A percentile compares a stretch with the other conserved stretches of the same genome.
Evolutionary conservation across 2,329 filamentous ascomycete species (phyloP).

Genomic region (Pseudonectria buxi): DNA sequence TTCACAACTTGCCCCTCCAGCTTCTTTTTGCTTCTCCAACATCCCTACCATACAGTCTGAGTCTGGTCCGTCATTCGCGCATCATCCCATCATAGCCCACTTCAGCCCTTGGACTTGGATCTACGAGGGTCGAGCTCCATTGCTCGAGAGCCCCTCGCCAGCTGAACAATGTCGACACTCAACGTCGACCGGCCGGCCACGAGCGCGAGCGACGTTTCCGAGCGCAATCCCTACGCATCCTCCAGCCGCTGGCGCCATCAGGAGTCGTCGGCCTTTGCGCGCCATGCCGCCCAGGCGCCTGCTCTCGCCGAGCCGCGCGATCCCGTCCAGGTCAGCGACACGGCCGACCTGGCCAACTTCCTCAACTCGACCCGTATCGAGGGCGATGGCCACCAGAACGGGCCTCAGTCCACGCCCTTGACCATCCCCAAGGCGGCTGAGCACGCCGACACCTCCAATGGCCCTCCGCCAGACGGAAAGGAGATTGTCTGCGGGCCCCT

Average conservation of each 20-base stretch:
- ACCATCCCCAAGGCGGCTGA: constrained; percentile 32
- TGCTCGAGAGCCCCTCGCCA: no score
- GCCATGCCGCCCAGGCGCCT: constrained; percentile 34
- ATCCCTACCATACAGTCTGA: no score
- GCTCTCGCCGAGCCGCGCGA: constrained; percentile 22
- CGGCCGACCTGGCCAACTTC: constrained; percentile 48
- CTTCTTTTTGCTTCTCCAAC: no score
- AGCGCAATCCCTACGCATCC: constrained; percentile 49
- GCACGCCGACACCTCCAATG: constrained; percentile 7
- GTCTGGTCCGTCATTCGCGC: no score
- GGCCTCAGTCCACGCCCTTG: constrained; percentile 41
- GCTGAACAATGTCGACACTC: constrained; percentile 15
- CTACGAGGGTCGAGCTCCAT: no score
- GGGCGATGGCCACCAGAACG: constrained; percentile 23
- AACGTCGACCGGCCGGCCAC: constrained; percentile 14
- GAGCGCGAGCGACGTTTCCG: constrained; percentile 27
- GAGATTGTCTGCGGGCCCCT: constrained; percentile 67
- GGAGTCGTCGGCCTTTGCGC: constrained; percentile 51
- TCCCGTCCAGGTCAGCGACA: constrained; percentile 30
- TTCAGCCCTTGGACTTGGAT: no score
- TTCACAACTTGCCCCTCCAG: no score
- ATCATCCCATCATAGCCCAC: no score
- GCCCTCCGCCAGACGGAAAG: constrained; percentile 36
- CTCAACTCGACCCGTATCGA: constrained; percentile 49
- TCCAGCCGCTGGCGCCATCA: constrained; percentile 56